Evolutionary conservation across 805 yeast genomes (phyloP), one percentile per base, ranked within the genome.

Genomic region (Ogataea naganishii): DNA sequence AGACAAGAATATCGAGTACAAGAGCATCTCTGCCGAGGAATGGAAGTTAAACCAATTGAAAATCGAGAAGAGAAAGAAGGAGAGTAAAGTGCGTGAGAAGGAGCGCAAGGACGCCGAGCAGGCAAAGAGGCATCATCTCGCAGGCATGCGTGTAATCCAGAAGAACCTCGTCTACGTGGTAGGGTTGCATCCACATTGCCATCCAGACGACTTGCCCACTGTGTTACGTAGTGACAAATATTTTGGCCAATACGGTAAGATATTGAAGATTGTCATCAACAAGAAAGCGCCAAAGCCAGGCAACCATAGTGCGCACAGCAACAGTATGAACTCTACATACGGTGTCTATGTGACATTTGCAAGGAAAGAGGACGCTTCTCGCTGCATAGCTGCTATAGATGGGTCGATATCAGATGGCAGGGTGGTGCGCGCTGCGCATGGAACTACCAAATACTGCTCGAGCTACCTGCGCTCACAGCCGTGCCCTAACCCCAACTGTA

Each of bases 361-460:
- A 5, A 71, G 72, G 37, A 92, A 88, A 50, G 98, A 92, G 43
- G 99, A 92, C 50, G 99, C 99, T 1, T 81, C 89, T 30, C 74
- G 72, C 46, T 92, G 98, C 61, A 92, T 92, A 32, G 75, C 78
- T 23, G 94, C 94, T 28, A 83, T 92, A 29, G 83, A 92, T 56
- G 97, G 97, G 7, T 80, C 95, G 1, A 66, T 85, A 26, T 80
- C 88, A 54, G 98, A 92, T 51, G 96, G 97, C 2, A 74, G 86
- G 47, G 67, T 80, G 20, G 66, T 92, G 39, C 69, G 89, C 37
- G 98, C 98, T 11, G 96, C 97, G 0, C 94, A 88, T 55, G 99
- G 99, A 51, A 92, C 98, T 4, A 92, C 99, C 9, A 92, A 92
- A 57, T 92, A 92, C 62, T 92, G 99, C 56, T 84, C 95, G n/a